These are phyloP conservation scores for Kluyveromyces sp. DNA, from an alignment of 1,139 yeast genomes.

Conservation along the genomic window DNA sequence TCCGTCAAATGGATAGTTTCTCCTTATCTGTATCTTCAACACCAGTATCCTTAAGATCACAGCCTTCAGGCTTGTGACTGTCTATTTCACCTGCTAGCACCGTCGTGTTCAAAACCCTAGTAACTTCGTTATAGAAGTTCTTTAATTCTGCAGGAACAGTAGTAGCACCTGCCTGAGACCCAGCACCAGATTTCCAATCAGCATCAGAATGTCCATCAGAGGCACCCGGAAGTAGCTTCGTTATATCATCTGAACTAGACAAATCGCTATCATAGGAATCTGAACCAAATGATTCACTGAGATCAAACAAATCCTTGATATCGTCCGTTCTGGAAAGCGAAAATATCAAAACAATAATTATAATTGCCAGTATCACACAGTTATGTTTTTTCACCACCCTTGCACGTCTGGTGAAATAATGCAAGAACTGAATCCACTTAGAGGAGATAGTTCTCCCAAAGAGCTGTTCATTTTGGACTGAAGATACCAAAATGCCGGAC, in stretches of 20 bases:
- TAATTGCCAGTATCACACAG: conserved; percentile 1
- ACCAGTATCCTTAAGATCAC: conserved; percentile 4
- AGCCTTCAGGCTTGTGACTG: not conserved
- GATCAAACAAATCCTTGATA: not conserved
- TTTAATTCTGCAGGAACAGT: not conserved
- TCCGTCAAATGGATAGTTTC: conserved; percentile 6
- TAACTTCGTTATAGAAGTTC: not conserved
- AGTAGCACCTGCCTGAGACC: not conserved
- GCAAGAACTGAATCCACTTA: not conserved
- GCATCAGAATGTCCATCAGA: not conserved
- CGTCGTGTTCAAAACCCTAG: not conserved
- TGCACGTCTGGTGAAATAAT: not conserved
- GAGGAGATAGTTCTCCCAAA: not conserved
- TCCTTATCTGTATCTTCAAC: conserved; percentile 3
- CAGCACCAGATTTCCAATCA: not conserved
- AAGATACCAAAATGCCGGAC: no score
- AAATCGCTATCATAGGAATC: not conserved
- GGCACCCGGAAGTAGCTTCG: not conserved
- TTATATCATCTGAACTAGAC: not conserved
- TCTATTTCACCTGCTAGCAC: conserved; percentile 6
- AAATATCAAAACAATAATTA: not conserved
- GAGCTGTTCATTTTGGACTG: not conserved
- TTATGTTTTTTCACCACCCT: not conserved
- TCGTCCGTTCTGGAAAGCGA: not conserved
- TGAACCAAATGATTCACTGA: not conserved